Conservation (phyloP, 2,329 filamentous ascomycete species). For the Botrytis elliptica region DNA sequence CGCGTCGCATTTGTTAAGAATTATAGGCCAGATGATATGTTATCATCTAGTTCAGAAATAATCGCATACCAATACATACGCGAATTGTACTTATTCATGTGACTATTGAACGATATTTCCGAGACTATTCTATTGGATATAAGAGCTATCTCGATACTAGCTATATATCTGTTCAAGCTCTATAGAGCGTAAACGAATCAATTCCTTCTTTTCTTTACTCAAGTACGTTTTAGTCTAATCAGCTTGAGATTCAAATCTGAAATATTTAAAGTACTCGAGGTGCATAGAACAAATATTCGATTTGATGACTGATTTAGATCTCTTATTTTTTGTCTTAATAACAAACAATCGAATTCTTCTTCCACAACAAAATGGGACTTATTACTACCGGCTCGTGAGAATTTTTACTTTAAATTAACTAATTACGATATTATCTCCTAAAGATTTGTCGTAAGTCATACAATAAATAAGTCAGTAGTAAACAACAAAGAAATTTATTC, state of each 20-base stretch:
- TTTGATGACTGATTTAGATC: background rate
- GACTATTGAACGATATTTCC: fast-evolving
- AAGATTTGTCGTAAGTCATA: background rate
- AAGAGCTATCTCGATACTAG: background rate
- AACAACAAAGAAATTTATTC: fast-evolving
- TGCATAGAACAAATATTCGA: fast-evolving
- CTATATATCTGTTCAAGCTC: background rate
- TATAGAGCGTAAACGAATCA: fast-evolving
- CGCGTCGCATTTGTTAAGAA: background rate
- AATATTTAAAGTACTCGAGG: background rate
- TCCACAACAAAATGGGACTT: background rate
- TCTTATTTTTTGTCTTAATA: background rate
- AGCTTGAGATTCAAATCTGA: fast-evolving
- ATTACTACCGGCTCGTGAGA: background rate
- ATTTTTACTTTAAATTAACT: background rate
- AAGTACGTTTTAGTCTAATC: background rate
- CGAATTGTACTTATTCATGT: background rate
- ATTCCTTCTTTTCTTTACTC: background rate
- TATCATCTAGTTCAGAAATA: background rate
- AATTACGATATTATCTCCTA: fast-evolving
- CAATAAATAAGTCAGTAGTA: fast-evolving
- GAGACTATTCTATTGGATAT: fast-evolving
- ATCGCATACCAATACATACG: background rate
- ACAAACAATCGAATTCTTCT: background rate
- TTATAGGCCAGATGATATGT: fast-evolving